A percentile compares a stretch with the other conserved stretches of the same genome.
Conservation (phyloP, 2,329 filamentous ascomycete genomes). For the Pseudogymnoascus sp. region DNA sequence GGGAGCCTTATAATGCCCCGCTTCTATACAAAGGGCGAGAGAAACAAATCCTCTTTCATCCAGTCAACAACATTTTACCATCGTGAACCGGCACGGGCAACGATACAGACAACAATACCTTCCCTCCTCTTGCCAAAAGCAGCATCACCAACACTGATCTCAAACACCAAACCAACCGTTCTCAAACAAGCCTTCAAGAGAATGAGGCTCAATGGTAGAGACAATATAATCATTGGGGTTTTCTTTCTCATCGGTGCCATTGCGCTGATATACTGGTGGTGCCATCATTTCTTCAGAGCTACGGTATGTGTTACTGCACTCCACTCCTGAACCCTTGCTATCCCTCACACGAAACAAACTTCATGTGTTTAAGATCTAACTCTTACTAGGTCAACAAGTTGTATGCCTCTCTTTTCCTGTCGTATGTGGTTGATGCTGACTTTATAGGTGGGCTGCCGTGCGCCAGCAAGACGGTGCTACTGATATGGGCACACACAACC, state of each 20-base stretch:
- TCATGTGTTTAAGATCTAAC: not conserved
- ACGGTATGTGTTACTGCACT: not conserved
- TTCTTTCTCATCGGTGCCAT: not conserved
- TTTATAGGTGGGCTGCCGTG: not conserved
- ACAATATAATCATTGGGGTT: not conserved
- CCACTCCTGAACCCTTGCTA: not conserved
- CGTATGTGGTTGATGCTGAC: not conserved
- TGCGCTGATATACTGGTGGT: not conserved
- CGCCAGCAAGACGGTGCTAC: too few relatives aligned
- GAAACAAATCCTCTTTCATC: not conserved
- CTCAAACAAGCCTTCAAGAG: not conserved
- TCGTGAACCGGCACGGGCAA: not conserved
- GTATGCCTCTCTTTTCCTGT: not conserved
- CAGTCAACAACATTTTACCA: constrained; percentile 3
- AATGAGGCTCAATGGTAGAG: not conserved
- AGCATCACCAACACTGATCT: not conserved
- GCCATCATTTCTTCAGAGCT: not conserved
- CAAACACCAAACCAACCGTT: not conserved
- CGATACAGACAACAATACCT: too few relatives aligned
- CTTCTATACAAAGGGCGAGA: not conserved
- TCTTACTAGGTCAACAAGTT: not conserved
- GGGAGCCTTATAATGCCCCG: not conserved
- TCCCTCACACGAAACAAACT: not conserved
- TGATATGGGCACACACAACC: too few relatives aligned
- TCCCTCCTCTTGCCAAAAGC: not conserved